Base-by-base conservation (phyloP, 2,329 filamentous ascomycete genomes). In the Harringtonia aguacate region DNA sequence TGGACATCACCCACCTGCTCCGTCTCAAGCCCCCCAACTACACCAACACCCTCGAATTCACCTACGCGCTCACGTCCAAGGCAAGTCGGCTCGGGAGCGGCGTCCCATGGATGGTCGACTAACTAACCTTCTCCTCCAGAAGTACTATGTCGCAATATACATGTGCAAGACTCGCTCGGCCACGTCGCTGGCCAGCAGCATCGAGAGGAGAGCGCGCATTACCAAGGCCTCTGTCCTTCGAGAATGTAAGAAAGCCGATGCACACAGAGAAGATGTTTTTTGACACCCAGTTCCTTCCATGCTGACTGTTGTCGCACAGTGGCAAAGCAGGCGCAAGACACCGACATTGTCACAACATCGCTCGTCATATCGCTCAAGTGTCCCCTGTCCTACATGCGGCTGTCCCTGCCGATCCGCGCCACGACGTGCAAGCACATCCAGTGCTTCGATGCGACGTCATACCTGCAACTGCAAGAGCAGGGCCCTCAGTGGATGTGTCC, bases 401-500 rank as follows among this genome's bases (percentile, higher is more conserved):
- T 98, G 30, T 72, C 74, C 9, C 70, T 85, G 15, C 92, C 92
- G 1, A 87, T 87, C 53, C 81, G 92, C 29, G 86, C 86, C 4
- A 72, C 79, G 4, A 65, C 80, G 29, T 98, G 92, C 65, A 82
- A 77, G 4, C 92, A 98, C 60, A 85, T 92, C 22, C 87, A 94
- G 58, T 98, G 92, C 59, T 98, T 97, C 54, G 92, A 98, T 60
- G 90, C 85, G 4, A 82, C 79, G 4, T 94, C 87, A 2, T 98
- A 95, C 58, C 72, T 98, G 18, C 86, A 95, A 55, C 67, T 98
- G 24, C 90, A 97, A 59, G 88, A 97, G 59, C 92, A 98, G 66
- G 90, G 87, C 0, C 92, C 92, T 0, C 94, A 92, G 17, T 98
- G 92, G 92, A 72, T 80, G n/a, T 98, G 92, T 56, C 92, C 92